Evolutionary conservation across 2,329 filamentous ascomycete species (phyloP), one percentile per base, ranked within the genome.

Genomic region (Dactylonectria macrodidyma): DNA sequence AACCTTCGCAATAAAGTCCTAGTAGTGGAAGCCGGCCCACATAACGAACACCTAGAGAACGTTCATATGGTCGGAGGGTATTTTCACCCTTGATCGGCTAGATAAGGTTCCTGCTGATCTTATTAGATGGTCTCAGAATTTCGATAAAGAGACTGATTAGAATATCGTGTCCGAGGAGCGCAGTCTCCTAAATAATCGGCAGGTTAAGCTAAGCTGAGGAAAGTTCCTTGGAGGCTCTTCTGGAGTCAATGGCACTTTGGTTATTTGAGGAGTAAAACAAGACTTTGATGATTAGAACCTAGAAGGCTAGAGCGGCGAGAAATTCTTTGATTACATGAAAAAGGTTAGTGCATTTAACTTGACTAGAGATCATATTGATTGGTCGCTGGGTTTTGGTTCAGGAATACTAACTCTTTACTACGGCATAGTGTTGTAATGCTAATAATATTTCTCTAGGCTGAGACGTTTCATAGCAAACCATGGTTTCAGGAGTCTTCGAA

Each of bases 391-490:
- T 9, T 7, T 8, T 36, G 34, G 34, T 36, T 36, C 34, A 36
- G 5, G 34, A 46, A 46, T 65, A 24, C 19, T 19, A 10, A 3
- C 16, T 5, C 0, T 19, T 48, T 30, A 2, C 7, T 14, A 46
- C 34, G 33, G 36, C 9, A 0, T 19, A n/a, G 14, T 8, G 30
- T 46, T 63, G 50, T 5, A 9, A 6, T 36, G 34, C 34, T 36
- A 36, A 36, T 5, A 52, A 38, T 48, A 50, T 10, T 33, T 19
- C 2, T 22, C 1, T 51, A 82, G 86, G 81, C 86, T 2, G 89
- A 91, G 70, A 87, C 84, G 2, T 91, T 90, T 71, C 86, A 89
- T 64, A 73, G 78, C 26, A 90, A 90, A 73, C 78, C 84, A 26
- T 90, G 87, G 88, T 89, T 89, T 75, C 75, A 87, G 38, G 83